Percentiles rank a stretch among this genome's conserved stretches.
These are phyloP conservation scores for Guadua angustifolia DNA, from an alignment of 176 grass and related monocot genomes.

Conservation along the genomic window DNA sequence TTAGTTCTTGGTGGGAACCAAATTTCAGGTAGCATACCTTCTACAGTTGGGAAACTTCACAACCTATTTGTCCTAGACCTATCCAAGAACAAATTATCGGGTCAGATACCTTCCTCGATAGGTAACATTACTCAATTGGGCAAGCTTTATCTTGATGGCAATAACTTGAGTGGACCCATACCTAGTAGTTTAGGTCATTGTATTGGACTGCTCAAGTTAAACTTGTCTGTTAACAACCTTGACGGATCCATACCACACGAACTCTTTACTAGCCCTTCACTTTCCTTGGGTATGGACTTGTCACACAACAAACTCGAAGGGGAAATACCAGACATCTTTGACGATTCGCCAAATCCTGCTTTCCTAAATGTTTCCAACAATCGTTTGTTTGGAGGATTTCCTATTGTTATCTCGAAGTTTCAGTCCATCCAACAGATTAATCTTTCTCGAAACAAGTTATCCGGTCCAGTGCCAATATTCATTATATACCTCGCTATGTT, in stretches of 20 bases:
- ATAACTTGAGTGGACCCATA: too few relatives aligned
- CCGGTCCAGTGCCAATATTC: neutral
- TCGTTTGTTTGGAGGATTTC: too few relatives aligned
- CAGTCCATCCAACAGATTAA: slow-evolving; percentile 22
- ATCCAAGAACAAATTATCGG: slow-evolving; percentile 56
- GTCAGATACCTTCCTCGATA: slow-evolving; percentile 54
- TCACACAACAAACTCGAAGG: too few relatives aligned
- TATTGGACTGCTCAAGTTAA: slow-evolving; percentile 37
- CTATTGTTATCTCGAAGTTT: too few relatives aligned
- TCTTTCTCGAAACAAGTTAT: slow-evolving; percentile 23
- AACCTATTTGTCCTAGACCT: slow-evolving; percentile 42
- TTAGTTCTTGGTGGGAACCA: slow-evolving; percentile 44
- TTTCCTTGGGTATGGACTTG: too few relatives aligned
- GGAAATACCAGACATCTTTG: too few relatives aligned
- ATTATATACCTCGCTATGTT: neutral
- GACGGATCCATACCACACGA: too few relatives aligned
- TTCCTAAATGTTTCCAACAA: too few relatives aligned
- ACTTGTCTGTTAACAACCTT: slow-evolving; percentile 46
- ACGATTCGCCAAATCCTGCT: too few relatives aligned
- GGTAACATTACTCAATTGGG: too few relatives aligned
- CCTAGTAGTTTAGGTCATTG: slow-evolving; percentile 45
- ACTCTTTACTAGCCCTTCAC: too few relatives aligned
- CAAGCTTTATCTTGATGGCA: too few relatives aligned
- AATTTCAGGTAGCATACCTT: slow-evolving; percentile 50
- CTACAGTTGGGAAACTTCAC: slow-evolving; percentile 43